A percentile compares a stretch with the other conserved stretches of the same genome.
Conservation (phyloP, 495 filamentous ascomycete genomes). For the Neurospora sp. region DNA sequence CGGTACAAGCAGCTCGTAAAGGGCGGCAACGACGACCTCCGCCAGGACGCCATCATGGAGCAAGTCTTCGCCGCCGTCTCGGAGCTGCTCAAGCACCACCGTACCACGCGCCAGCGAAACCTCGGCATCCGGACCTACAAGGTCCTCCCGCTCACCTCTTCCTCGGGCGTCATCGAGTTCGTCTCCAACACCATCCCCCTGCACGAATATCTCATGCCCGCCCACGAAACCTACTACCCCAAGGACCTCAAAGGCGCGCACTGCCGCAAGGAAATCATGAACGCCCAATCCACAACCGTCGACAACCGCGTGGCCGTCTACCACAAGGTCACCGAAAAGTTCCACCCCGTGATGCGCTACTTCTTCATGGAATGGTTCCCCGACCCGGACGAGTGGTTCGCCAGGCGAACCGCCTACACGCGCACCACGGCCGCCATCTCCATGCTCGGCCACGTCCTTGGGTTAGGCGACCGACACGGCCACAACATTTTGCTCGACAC, state of each 20-base stretch:
- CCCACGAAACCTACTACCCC: constrained; percentile 77
- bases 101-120: constrained; percentile 76
- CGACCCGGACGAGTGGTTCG: constrained; percentile 94
- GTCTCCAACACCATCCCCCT: constrained; percentile 85
- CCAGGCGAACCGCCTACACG: constrained; percentile 75
- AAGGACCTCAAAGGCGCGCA: constrained; percentile 64
- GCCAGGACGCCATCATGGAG: constrained; percentile 99
- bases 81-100: constrained; percentile 72
- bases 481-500: constrained; percentile 94
- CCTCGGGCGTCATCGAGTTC: constrained; percentile 93
- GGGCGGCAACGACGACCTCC: constrained; percentile 85
- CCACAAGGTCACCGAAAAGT: constrained; percentile 62
- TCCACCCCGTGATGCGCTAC: constrained; percentile 89
- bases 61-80: constrained; percentile 97
- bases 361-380: constrained; percentile 95
- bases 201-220: constrained; percentile 82
- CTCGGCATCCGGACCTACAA: constrained; percentile 91
- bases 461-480: constrained; percentile 90
- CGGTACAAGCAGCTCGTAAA: constrained; percentile 88
- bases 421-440: constrained; percentile 89
- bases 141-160: constrained; percentile 74
- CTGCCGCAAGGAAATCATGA: constrained; percentile 68
- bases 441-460: constrained; percentile 86
- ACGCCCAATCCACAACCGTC: constrained; percentile 54
- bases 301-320: constrained; percentile 66